A percentile compares a stretch with the other conserved stretches of the same genome.
Evolutionary conservation across 2,329 filamentous ascomycete species (phyloP).

Genomic region (Chaetomiaceae sp.): DNA sequence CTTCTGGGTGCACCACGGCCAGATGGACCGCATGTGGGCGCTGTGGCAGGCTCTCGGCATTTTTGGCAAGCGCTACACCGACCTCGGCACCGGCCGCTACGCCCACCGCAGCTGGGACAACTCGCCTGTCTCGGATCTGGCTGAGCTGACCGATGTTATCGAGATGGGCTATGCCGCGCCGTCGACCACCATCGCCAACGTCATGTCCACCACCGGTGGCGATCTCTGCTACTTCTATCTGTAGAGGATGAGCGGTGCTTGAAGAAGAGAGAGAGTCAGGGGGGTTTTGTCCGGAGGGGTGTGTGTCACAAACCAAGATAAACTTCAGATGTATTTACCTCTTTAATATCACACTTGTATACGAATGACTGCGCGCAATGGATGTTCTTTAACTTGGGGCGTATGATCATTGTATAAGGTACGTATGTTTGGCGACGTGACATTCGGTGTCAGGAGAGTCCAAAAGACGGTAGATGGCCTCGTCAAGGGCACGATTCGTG

Average conservation of each 20-base stretch:
- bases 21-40: conserved; percentile 21
- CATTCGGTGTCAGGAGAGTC: no score
- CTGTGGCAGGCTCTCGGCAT: conserved; percentile 18
- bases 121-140: conserved; percentile 24
- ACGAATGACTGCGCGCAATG: no score
- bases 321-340: no score
- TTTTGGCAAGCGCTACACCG: conserved; percentile 20
- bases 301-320: no score
- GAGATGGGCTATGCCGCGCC: conserved; percentile 30
- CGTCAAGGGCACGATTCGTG: no score
- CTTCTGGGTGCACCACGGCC: conserved; percentile 19
- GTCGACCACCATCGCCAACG: conserved; percentile 26
- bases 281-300: no score
- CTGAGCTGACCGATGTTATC: conserved; percentile 26
- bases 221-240: conserved; percentile 31
- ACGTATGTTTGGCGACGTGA: no score
- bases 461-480: no score
- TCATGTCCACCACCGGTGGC: conserved; percentile 29
- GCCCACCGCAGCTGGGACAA: conserved; percentile 31
- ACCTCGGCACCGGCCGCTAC: conserved; percentile 27
- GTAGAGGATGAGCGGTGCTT: conserved; percentile 9
- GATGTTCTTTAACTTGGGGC: no score
- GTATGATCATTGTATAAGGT: no score
- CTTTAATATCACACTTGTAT: no score
- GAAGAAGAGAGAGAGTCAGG: no score